phyloP scores from a whole-genome alignment of 164 flowering plant genomes.

The Magnolia officinalis region DNA sequence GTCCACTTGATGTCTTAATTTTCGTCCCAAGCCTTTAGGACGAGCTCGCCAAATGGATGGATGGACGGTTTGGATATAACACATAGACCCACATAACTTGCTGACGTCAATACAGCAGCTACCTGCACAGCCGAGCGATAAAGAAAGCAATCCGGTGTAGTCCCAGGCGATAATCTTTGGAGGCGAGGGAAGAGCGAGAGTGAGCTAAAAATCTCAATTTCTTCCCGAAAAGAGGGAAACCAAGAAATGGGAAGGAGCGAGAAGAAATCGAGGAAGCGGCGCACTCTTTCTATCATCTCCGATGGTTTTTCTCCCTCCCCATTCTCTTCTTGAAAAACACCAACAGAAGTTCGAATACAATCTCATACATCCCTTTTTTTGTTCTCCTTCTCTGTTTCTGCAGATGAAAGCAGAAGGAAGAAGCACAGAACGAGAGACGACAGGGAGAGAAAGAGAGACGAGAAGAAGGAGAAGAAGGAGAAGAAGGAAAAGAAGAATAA shows the following conservation, averaged over 20 bases:
- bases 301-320: neutral
- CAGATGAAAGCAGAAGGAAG: constrained; percentile 12
- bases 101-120: no score
- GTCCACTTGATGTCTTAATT: no score
- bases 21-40: no score
- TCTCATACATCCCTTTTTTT: neutral
- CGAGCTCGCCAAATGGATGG: no score
- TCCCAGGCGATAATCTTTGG: no score
- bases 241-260: constrained; percentile 10
- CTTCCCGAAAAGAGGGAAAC: neutral
- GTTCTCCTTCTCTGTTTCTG: neutral
- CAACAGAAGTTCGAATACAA: neutral
- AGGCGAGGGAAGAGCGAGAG: no score
- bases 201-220: no score
- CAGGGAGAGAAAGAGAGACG: constrained; percentile 1
- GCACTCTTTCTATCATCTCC: constrained; percentile 3
- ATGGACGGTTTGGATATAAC: no score
- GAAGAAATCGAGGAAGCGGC: constrained; percentile 7
- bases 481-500: no score
- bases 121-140: no score
- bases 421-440: constrained; percentile 10
- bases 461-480: neutral
- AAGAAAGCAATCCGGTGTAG: no score
- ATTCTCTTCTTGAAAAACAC: constrained; percentile 6
- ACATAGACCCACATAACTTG: no score